Conservation (phyloP, 345 rosid genomes). For the Gossypium bickii region DNA sequence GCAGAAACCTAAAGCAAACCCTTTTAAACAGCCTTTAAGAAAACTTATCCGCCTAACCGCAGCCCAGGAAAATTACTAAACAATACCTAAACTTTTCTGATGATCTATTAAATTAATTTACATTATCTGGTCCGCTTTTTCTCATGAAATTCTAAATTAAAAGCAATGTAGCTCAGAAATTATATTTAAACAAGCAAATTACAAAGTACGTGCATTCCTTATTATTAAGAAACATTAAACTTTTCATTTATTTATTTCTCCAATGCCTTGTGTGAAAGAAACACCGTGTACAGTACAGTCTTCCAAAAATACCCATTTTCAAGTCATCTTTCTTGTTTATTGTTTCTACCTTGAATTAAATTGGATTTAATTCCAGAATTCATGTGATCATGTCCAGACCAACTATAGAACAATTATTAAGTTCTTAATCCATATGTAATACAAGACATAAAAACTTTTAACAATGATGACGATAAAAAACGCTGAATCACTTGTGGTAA, state of each 20-base stretch:
- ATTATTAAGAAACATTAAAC: neutral
- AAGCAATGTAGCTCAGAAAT: neutral
- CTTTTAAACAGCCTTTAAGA: slow-evolving; percentile 3
- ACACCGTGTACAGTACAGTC: neutral
- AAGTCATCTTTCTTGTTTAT: neutral
- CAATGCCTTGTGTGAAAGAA: neutral
- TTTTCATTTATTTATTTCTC: neutral
- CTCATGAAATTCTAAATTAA: neutral
- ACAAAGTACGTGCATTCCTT: neutral
- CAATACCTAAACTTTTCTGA: neutral
- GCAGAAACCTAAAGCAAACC: slow-evolving; percentile 1
- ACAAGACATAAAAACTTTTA: neutral
- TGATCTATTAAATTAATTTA: no score
- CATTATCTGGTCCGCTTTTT: neutral
- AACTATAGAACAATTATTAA: neutral
- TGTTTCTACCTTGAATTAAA: neutral
- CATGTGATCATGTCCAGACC: neutral
- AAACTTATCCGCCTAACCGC: neutral
- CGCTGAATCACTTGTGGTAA: no score
- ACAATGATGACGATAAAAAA: no score
- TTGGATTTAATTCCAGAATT: neutral
- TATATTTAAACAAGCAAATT: neutral
- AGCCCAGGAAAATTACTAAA: neutral
- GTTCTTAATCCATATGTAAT: neutral
- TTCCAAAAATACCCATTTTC: neutral